phyloP scores from a whole-genome alignment of 768 basidiomycete species.

The Lactifluus piperatus region DNA sequence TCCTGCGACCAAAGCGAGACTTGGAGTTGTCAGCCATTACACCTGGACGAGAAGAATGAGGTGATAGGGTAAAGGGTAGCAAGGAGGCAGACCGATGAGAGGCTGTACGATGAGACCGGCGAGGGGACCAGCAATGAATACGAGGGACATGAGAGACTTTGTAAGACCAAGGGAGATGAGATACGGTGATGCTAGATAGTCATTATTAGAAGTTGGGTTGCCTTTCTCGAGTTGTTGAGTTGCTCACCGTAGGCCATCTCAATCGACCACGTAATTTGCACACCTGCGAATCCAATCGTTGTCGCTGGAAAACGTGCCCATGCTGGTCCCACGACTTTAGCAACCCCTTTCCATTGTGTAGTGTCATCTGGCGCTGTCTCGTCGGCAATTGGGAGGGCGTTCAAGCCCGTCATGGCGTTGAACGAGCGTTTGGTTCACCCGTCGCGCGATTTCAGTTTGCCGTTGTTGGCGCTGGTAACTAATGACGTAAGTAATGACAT shows the following conservation, averaged over 20 bases:
- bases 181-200: conserved; percentile 66
- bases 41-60: conserved; percentile 24
- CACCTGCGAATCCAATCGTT: conserved; percentile 73
- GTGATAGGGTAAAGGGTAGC: not conserved
- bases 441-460: too few species aligned
- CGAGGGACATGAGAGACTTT: conserved; percentile 80
- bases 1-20: conserved; percentile 73
- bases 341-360: conserved; percentile 40
- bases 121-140: conserved; percentile 87
- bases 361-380: conserved; percentile 32
- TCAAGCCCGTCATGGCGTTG: conserved; percentile 45
- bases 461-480: not conserved
- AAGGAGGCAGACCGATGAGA: conserved; percentile 49
- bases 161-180: conserved; percentile 81
- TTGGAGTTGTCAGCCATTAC: conserved; percentile 78
- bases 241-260: conserved; percentile 81
- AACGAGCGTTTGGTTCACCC: not conserved
- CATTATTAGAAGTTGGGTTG: not conserved
- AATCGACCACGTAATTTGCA: conserved; percentile 88
- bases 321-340: conserved; percentile 55
- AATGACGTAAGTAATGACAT: conserved; percentile 7
- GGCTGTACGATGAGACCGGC: conserved; percentile 90
- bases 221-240: not conserved
- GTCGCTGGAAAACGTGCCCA: conserved; percentile 62
- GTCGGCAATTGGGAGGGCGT: conserved; percentile 37